phyloP scores from a whole-genome alignment of 805 yeast genomes.

The Pichia deserticola region DNA sequence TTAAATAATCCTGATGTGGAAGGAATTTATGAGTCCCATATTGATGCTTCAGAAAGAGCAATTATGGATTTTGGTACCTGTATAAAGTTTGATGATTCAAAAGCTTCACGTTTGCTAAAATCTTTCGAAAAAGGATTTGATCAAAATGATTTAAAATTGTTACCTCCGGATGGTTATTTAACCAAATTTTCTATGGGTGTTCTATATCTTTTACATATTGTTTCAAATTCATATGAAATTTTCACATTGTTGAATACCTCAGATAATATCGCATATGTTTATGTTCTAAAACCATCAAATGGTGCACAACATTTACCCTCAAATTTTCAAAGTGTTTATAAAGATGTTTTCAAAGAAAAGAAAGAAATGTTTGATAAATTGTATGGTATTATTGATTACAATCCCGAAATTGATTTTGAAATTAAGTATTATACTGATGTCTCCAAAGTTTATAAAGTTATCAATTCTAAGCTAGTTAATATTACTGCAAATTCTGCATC shows the following conservation, averaged over 20 bases:
- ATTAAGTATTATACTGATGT: slow-evolving; percentile 47
- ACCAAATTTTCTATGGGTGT: slow-evolving; percentile 47
- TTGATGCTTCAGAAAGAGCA: slow-evolving; percentile 63
- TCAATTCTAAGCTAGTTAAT: slow-evolving; percentile 47
- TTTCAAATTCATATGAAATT: slow-evolving; percentile 68
- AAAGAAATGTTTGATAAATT: slow-evolving; percentile 35
- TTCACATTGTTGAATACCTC: slow-evolving; percentile 62
- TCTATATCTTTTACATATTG: slow-evolving; percentile 60
- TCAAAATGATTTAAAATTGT: slow-evolving; percentile 41
- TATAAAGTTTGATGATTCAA: slow-evolving; percentile 59
- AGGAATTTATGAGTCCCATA: slow-evolving; percentile 71
- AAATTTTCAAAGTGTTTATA: slow-evolving; percentile 46
- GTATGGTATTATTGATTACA: slow-evolving; percentile 45
- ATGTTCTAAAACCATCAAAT: slow-evolving; percentile 60
- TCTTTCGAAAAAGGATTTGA: slow-evolving; percentile 85
- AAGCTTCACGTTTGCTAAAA: slow-evolving; percentile 77
- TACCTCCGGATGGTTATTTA: slow-evolving; percentile 48
- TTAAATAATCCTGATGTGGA: slow-evolving; percentile 53
- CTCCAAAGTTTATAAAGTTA: slow-evolving; percentile 47
- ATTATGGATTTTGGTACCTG: slow-evolving; percentile 71
- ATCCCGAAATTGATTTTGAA: slow-evolving; percentile 46
- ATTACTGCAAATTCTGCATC: slow-evolving; percentile 62
- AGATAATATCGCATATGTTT: slow-evolving; percentile 42
- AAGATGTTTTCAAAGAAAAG: slow-evolving; percentile 43
- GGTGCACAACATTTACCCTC: slow-evolving; percentile 59